phyloP scores from a whole-genome alignment of 148 eudicot genomes.

The Amaranthus hypochondriacus region DNA sequence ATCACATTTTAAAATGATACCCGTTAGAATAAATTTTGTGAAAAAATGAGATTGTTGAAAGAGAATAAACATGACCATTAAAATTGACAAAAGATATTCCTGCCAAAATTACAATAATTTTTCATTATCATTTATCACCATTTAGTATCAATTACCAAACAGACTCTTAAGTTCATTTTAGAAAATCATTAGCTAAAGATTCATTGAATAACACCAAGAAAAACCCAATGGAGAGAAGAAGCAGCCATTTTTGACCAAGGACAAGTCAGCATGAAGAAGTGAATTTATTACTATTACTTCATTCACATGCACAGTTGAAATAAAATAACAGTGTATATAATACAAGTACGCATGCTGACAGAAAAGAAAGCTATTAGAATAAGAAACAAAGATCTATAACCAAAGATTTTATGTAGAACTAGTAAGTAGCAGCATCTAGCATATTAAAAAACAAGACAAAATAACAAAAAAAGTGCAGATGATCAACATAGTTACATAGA shows the following conservation, averaged over 20 bases:
- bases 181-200: background rate
- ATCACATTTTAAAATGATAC: no score
- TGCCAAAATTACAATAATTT: no score
- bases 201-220: background rate
- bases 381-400: constrained; percentile 9
- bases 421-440: constrained; percentile 4
- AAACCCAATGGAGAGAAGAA: background rate
- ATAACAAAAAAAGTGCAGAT: constrained; percentile 3
- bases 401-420: constrained; percentile 22
- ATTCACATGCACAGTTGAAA: constrained; percentile 10
- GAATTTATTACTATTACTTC: background rate
- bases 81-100: no score
- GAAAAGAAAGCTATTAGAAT: constrained; percentile 2
- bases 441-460: background rate
- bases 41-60: no score
- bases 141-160: no score
- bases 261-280: constrained; percentile 3
- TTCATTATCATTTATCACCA: no score
- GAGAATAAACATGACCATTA: no score
- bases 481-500: background rate
- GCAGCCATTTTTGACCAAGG: constrained; percentile 21
- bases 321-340: constrained; percentile 5
- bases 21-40: no score
- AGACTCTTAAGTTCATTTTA: no score
- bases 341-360: background rate